Evolutionary conservation across 2,329 filamentous ascomycete genomes (phyloP).

Genomic region (Colletotrichum chlorophyti): DNA sequence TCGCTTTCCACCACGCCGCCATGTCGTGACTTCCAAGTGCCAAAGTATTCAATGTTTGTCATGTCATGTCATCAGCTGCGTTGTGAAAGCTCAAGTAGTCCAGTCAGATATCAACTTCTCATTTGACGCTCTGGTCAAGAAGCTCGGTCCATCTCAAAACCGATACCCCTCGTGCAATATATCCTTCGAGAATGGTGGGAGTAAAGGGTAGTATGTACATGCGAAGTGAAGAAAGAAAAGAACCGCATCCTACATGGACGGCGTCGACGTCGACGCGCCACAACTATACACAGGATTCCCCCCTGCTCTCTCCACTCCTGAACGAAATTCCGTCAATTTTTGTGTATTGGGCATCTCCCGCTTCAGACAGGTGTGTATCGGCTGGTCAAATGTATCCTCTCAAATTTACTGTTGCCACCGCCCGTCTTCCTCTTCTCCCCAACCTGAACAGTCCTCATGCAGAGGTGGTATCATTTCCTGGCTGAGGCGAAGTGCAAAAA

Average conservation of each 20-base stretch:
- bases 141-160: background rate
- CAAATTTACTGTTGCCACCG: background rate
- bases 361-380: too few species aligned
- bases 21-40: too few species aligned
- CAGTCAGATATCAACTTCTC: constrained; percentile 21
- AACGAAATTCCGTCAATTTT: background rate
- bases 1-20: too few species aligned
- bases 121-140: background rate
- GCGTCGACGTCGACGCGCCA: constrained; percentile 7
- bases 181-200: background rate
- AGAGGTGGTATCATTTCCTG: constrained; percentile 31
- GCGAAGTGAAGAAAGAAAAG: too few species aligned
- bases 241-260: constrained; percentile 5
- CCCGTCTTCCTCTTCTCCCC: background rate
- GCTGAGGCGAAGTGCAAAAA: constrained; percentile 27
- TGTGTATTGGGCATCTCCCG: background rate
- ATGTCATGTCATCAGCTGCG: too few species aligned
- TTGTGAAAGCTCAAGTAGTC: background rate
- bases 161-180: background rate
- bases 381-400: background rate
- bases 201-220: constrained; percentile 17
- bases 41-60: too few species aligned
- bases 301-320: background rate
- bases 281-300: background rate
- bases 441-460: constrained; percentile 15